A percentile compares a stretch with the other conserved stretches of the same genome.
Evolutionary conservation across 331 rosid species (phyloP).

Genomic region (Saraca asoca): DNA sequence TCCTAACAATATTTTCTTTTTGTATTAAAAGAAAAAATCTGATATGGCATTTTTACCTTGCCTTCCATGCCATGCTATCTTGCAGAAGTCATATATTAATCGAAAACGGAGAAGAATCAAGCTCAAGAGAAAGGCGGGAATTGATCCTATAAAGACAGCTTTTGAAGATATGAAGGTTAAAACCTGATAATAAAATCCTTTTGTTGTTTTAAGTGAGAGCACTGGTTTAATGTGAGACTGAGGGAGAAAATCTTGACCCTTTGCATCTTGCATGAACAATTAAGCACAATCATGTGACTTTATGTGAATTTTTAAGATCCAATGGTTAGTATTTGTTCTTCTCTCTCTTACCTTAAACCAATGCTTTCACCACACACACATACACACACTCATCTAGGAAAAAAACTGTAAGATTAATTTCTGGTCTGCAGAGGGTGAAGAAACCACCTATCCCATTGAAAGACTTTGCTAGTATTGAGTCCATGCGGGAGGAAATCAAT

Average conservation of each 20-base stretch:
- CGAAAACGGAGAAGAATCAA: constrained; percentile 48
- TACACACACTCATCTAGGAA: background rate
- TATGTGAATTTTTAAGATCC: too few species aligned
- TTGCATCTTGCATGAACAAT: too few species aligned
- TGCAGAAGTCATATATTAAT: constrained; percentile 65
- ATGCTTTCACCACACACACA: too few species aligned
- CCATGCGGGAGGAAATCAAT: constrained; percentile 93
- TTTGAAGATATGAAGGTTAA: constrained; percentile 91
- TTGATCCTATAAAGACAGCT: constrained; percentile 89
- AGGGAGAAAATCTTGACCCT: too few species aligned
- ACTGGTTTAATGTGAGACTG: too few species aligned
- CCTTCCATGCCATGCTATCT: constrained; percentile 28
- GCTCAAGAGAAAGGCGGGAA: constrained; percentile 67
- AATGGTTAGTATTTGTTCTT: too few species aligned
- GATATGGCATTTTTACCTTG: constrained; percentile 19
- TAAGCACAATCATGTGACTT: too few species aligned
- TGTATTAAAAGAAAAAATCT: too few species aligned
- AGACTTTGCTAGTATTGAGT: constrained; percentile 83
- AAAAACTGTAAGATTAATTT: constrained; percentile 37
- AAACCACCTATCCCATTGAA: constrained; percentile 91
- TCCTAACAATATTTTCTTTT: too few species aligned
- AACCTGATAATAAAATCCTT: constrained; percentile 20
- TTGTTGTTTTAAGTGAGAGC: constrained; percentile 5
- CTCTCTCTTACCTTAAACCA: too few species aligned
- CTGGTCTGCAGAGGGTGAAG: constrained; percentile 87